Percentiles rank a stretch among this genome's conserved stretches.
phyloP scores from a whole-genome alignment of 208 protist genomes.

The Blechomonas ayalai region DNA sequence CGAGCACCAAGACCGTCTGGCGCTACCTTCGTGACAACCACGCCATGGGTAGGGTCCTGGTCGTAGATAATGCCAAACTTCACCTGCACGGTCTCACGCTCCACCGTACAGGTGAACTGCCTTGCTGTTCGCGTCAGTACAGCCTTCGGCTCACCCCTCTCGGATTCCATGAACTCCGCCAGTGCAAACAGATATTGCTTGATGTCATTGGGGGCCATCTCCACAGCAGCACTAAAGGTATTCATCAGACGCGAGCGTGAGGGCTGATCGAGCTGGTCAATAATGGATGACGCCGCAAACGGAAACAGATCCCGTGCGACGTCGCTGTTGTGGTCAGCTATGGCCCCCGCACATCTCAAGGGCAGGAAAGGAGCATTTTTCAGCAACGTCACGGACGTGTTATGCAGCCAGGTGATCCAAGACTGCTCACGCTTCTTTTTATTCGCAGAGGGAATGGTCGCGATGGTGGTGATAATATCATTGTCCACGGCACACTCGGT shows the following conservation, averaged over 20 bases:
- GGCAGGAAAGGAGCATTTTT: slow-evolving; percentile 74
- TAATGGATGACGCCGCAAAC: slow-evolving; percentile 72
- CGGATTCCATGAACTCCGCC: slow-evolving; percentile 80
- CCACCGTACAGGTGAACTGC: slow-evolving; percentile 40
- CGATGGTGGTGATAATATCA: slow-evolving; percentile 46
- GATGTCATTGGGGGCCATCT: slow-evolving; percentile 63
- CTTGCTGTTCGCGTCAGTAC: slow-evolving; percentile 36
- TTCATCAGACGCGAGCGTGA: slow-evolving; percentile 57
- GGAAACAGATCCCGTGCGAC: slow-evolving; percentile 76
- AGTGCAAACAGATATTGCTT: slow-evolving; percentile 77
- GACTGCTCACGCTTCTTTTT: slow-evolving; percentile 84
- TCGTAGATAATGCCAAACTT: slow-evolving; percentile 92
- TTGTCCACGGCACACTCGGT: slow-evolving; percentile 31
- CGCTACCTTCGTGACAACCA: slow-evolving; percentile 81
- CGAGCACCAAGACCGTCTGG: slow-evolving; percentile 58
- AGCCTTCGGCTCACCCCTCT: slow-evolving; percentile 51
- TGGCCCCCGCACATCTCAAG: slow-evolving; percentile 34
- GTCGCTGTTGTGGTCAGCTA: slow-evolving; percentile 67
- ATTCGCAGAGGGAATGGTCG: slow-evolving; percentile 58
- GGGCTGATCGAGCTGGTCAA: slow-evolving; percentile 26
- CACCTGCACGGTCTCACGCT: slow-evolving; percentile 28
- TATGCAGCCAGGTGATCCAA: slow-evolving; percentile 87
- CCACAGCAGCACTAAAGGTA: slow-evolving; percentile 54
- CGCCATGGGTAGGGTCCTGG: slow-evolving; percentile 44
- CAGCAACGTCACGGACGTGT: slow-evolving; percentile 59